Evolutionary conservation across 1,284 basidiomycete genomes (phyloP), one percentile per base, ranked within the genome.

Genomic region (Pterulicium gracile): DNA sequence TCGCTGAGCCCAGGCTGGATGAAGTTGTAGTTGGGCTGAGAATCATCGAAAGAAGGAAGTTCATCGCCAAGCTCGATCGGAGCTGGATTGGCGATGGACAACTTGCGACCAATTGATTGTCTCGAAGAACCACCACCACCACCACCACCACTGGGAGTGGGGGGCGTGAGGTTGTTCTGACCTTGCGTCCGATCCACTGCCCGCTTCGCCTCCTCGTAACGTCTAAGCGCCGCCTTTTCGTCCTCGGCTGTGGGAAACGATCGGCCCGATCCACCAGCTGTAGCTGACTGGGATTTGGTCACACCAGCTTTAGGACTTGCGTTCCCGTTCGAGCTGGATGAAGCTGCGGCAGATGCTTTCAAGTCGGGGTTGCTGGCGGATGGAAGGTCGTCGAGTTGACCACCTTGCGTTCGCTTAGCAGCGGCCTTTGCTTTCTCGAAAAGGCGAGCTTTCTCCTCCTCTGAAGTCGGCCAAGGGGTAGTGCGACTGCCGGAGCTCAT

Each of bases 381-480:
- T 17, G 7, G 39, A 22, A 43, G 42, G 23, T 7, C 42, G 20
- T 23, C 42, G 65, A 64, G 44, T 58, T 60, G 41, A 56, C 62
- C 42, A 62, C 58, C 18, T 58, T 62, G 36, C 64, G 59, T 7
- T 56, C 44, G 10, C 59, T 53, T 27, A 52, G 24, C 81, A 17
- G 72, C 74, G 1, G 68, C 72, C 55, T 79, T 77, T 0, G 88
- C 88, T 43, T 75, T 60, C 47, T 82, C 69, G 61, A 75, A 92
- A 15, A 89, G 59, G 22, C 72, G 67, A 2, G 73, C 59, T 56
- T 88, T 88, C 57, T 89, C 86, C 51, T 79, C 73, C 58, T 86
- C 84, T 0, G 85, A 81, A 0, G 77, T 73, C 3, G 65, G 67
- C 82, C 81, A 88, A n/a, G 51, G 51, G n/a, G 42, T 49, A 39